Percentiles rank a stretch among this genome's conserved stretches.
phyloP scores from a whole-genome alignment of 2,329 filamentous ascomycete species.

The Hypoxylon sp. region DNA sequence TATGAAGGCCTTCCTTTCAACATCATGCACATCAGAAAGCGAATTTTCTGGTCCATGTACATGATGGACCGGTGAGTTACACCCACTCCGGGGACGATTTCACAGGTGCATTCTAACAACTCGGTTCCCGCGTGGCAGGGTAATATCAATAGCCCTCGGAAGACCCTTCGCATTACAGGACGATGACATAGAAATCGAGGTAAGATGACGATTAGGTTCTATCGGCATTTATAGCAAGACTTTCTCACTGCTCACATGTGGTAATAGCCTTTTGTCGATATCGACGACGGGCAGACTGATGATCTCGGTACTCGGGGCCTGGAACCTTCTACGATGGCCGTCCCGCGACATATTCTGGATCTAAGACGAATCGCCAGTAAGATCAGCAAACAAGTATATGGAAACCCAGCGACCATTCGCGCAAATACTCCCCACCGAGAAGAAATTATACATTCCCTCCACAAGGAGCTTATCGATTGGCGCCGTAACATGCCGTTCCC shows the following conservation, averaged over 20 bases:
- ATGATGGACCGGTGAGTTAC: conserved; percentile 61
- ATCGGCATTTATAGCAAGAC: not conserved
- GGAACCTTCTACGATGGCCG: conserved; percentile 53
- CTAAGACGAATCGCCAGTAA: conserved; percentile 57
- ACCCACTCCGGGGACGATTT: not conserved
- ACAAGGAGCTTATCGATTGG: conserved; percentile 58
- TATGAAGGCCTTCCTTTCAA: conserved; percentile 52
- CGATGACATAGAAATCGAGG: conserved; percentile 57
- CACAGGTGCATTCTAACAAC: not conserved
- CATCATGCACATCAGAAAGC: conserved; percentile 54
- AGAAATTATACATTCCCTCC: conserved; percentile 51
- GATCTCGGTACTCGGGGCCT: conserved; percentile 45
- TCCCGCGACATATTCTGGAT: conserved; percentile 57
- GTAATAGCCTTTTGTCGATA: conserved; percentile 49
- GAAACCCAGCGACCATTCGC: conserved; percentile 38
- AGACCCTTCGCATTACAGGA: conserved; percentile 60
- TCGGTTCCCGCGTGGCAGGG: conserved; percentile 42
- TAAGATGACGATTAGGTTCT: conserved; percentile 14
- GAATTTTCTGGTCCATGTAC: conserved; percentile 60
- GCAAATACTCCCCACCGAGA: conserved; percentile 47
- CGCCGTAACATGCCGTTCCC: conserved; percentile 59
- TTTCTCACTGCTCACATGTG: conserved; percentile 38
- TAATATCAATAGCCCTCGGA: conserved; percentile 59
- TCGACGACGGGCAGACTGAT: conserved; percentile 53
- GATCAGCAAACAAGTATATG: conserved; percentile 56